Evolutionary conservation across 2,329 filamentous ascomycete species (phyloP).

Genomic region (Fusarium protoensiforme): DNA sequence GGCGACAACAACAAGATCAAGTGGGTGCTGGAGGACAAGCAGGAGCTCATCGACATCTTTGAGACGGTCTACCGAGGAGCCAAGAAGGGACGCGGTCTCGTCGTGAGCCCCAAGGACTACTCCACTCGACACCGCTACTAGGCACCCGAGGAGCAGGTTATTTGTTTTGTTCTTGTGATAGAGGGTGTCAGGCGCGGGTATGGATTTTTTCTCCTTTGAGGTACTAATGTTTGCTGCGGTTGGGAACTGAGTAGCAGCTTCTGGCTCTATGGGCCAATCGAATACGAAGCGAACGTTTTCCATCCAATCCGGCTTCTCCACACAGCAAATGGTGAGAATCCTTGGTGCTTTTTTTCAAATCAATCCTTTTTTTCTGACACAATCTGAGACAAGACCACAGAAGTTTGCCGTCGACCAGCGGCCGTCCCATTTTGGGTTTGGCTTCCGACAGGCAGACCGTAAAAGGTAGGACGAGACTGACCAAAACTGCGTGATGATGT

Average conservation of each 20-base stretch:
- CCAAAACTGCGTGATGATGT: not conserved
- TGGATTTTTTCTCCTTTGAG: constrained; percentile 2
- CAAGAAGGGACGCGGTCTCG: constrained; percentile 96
- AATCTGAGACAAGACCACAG: constrained; percentile 23
- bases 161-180: not conserved
- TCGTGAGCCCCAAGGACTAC: constrained; percentile 88
- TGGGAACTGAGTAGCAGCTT: constrained; percentile 15
- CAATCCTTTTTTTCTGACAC: constrained; percentile 25
- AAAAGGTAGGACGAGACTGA: constrained; percentile 13
- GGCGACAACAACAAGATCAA: constrained; percentile 99
- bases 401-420: constrained; percentile 16
- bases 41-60: constrained; percentile 97
- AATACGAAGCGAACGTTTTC: constrained; percentile 19
- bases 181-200: constrained; percentile 5
- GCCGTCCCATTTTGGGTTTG: not conserved
- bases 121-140: constrained; percentile 42
- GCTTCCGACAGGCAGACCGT: not conserved
- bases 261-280: constrained; percentile 19
- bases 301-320: not conserved
- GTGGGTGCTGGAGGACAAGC: constrained; percentile 94
- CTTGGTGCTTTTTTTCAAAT: constrained; percentile 24
- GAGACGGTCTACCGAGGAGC: constrained; percentile 99
- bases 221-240: constrained; percentile 26
- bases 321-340: constrained; percentile 36
- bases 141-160: not conserved